Conservation (phyloP, 2,329 filamentous ascomycete genomes). For the Cytospora piceicola region DNA sequence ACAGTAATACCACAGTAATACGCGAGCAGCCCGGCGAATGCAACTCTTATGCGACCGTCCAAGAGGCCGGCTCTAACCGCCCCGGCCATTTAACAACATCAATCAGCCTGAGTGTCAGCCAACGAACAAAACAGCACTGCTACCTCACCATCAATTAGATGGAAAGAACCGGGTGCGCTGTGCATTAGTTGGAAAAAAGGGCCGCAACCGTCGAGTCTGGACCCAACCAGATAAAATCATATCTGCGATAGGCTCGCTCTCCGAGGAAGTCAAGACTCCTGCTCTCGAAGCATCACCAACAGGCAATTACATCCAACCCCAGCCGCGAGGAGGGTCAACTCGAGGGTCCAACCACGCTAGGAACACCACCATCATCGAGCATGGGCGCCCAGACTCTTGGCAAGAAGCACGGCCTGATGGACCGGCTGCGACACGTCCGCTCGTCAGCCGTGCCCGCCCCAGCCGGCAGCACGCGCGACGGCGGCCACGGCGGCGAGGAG, state of each 20-base stretch:
- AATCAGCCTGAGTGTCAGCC: too few relatives aligned
- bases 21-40: too few relatives aligned
- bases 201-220: background rate
- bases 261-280: background rate
- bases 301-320: background rate
- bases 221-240: too few relatives aligned
- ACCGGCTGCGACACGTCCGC: constrained; percentile 25
- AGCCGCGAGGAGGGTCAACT: constrained; percentile 2
- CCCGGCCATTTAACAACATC: too few relatives aligned
- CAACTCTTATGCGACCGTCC: too few relatives aligned
- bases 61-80: too few relatives aligned
- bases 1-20: too few relatives aligned
- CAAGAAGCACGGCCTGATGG: constrained; percentile 26
- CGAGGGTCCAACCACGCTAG: background rate
- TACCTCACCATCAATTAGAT: too few relatives aligned
- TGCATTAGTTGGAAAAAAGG: background rate
- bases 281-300: background rate
- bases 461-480: background rate
- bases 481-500: background rate
- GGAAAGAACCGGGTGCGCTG: too few relatives aligned
- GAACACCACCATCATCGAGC: background rate
- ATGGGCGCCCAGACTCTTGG: background rate
- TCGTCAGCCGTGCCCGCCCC: background rate
- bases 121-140: too few relatives aligned
- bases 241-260: background rate